Percentiles rank a stretch among this genome's conserved stretches.
These are phyloP conservation scores for Monosporascus sp. DNA, from an alignment of 2,329 filamentous ascomycete genomes.

Conservation along the genomic window DNA sequence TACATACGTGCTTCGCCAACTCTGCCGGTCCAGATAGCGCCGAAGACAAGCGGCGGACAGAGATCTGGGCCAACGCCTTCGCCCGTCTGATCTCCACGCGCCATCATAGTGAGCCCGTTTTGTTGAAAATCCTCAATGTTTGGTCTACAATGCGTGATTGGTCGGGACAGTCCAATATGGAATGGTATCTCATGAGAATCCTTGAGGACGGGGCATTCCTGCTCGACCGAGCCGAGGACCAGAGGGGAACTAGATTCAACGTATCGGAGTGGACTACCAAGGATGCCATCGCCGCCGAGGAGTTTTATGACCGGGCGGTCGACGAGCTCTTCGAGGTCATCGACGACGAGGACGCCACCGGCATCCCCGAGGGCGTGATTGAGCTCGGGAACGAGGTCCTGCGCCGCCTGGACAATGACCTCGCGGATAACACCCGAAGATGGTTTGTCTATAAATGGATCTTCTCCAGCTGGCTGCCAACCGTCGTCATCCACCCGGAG, in stretches of 20 bases:
- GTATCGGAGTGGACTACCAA: slow-evolving; percentile 69
- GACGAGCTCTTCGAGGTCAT: slow-evolving; percentile 79
- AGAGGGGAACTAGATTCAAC: slow-evolving; percentile 66
- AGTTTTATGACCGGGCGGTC: slow-evolving; percentile 83
- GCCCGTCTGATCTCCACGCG: slow-evolving; percentile 66
- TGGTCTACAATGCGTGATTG: slow-evolving; percentile 86
- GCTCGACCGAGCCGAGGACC: slow-evolving; percentile 78
- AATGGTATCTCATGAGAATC: slow-evolving; percentile 92
- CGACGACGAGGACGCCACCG: slow-evolving; percentile 76
- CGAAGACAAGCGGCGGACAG: slow-evolving; percentile 73
- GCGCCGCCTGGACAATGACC: slow-evolving; percentile 66
- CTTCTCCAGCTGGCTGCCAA: slow-evolving; percentile 80
- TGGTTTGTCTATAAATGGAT: slow-evolving; percentile 91
- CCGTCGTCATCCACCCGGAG: slow-evolving; percentile 85
- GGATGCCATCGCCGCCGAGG: slow-evolving; percentile 76
- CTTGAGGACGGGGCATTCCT: slow-evolving; percentile 90
- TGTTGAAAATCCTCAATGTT: slow-evolving; percentile 79
- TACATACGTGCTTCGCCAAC: slow-evolving; percentile 87
- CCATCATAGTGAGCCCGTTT: slow-evolving; percentile 67
- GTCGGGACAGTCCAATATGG: slow-evolving; percentile 84
- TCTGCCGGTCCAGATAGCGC: slow-evolving; percentile 75
- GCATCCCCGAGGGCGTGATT: slow-evolving; percentile 80
- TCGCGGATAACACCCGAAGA: slow-evolving; percentile 68
- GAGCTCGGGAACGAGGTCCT: slow-evolving; percentile 82
- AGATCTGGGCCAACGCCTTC: slow-evolving; percentile 85